phyloP scores from a whole-genome alignment of 768 basidiomycete species.

The Phaeolepiota aurea region DNA sequence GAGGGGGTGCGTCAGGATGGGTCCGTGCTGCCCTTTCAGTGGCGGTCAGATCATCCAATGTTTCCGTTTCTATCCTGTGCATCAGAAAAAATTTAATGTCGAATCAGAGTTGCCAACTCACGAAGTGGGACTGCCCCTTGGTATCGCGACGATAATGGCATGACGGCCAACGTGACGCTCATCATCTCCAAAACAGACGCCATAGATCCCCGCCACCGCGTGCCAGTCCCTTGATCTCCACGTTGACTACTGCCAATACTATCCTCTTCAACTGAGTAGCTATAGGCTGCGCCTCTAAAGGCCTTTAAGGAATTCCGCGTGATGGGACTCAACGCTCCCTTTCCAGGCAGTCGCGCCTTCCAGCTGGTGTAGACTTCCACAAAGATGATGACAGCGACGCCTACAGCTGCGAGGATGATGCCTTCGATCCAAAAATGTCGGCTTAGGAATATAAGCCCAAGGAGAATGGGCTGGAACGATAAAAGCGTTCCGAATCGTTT shows the following conservation, averaged over 20 bases:
- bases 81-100: conserved; percentile 4
- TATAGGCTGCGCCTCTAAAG: conserved; percentile 40
- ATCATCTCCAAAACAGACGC: conserved; percentile 83
- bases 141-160: conserved; percentile 47
- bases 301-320: conserved; percentile 50
- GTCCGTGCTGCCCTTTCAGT: conserved; percentile 74
- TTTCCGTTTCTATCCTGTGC: conserved; percentile 52
- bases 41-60: conserved; percentile 71
- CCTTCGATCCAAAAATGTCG: conserved; percentile 67
- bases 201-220: conserved; percentile 58
- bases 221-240: conserved; percentile 17
- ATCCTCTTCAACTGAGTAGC: conserved; percentile 32
- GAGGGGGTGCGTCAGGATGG: conserved; percentile 70
- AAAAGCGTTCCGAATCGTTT: conserved; percentile 65
- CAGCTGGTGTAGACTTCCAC: conserved; percentile 51
- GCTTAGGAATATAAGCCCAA: conserved; percentile 66
- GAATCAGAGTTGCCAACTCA: conserved; percentile 34
- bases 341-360: conserved; percentile 42
- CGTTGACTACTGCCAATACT: conserved; percentile 34
- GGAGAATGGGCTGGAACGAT: conserved; percentile 63
- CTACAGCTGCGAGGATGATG: conserved; percentile 49
- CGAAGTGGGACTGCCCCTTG: conserved; percentile 61
- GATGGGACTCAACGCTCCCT: conserved; percentile 41
- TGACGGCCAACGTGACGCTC: conserved; percentile 68
- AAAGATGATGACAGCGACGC: conserved; percentile 42